Evolutionary conservation across 2,329 filamentous ascomycete species (phyloP), one percentile per base, ranked within the genome.

Genomic region (Karstenula rhodostoma): DNA sequence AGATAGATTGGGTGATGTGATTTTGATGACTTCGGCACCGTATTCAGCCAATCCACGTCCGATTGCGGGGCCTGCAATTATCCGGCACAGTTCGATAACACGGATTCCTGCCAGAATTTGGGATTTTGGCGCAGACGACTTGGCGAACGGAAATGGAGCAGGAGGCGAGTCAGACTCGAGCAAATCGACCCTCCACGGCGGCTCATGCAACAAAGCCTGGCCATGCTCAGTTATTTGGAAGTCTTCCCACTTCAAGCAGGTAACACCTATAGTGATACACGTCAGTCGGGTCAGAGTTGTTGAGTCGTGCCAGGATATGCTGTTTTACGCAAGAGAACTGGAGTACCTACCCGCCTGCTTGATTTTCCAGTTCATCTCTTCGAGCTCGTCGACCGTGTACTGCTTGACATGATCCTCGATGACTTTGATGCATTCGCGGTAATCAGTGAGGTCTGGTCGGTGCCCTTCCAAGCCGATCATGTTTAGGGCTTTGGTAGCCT

Each of bases 1-100:
- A 4, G 86, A 86, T n/a, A 93, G 81, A 48, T 86, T 80, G 0
- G 88, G 85, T 8, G 86, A 87, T 2, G 89, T 92, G 48, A 93
- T 82, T 68, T 92, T 90, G 65, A 93, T 82, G 0, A 93, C 90
- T 56, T 89, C 85, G 8, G 90, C 90, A 2, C 91, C 91, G 71
- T 92, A 89, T 63, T 91, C 90, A n/a, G 88, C 89, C 0, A 93
- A 83, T 1, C 88, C 88, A 32, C 89, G 86, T 3, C 87, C 87
- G 65, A 93, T 88, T 4, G 88, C 86, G n/a, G 90, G 90, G 0
- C 90, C 90, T 3, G 90, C 90, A 64, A 93, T 92, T 69, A 93
- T 88, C 43, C 90, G 87, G 71, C 89, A 91, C 32, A 93, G 79
- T 71, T 94, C 91, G 5, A 93, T 83, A 6, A 93, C 90, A 65